These are phyloP conservation scores for Vanilla planifolia DNA, from an alignment of 106 monocot genomes.

Conservation along the genomic window DNA sequence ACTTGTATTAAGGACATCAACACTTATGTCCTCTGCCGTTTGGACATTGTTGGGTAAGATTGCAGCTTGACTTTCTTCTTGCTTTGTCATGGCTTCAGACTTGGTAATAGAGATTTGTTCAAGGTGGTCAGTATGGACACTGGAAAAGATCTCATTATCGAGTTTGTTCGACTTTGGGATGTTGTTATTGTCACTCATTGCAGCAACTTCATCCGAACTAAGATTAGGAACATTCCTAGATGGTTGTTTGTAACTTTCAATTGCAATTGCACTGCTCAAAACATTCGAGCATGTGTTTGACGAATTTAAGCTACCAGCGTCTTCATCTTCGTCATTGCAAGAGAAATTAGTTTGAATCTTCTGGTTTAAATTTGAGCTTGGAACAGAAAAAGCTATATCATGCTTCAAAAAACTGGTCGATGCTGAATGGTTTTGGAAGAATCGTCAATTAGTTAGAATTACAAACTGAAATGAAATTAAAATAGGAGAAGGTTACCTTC, in stretches of 20 bases:
- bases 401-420: constrained; percentile 5
- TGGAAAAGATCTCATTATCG: neutral
- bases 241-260: no score
- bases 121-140: neutral
- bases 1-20: neutral
- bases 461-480: neutral
- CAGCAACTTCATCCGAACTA: neutral
- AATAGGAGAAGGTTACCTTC: neutral
- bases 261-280: no score
- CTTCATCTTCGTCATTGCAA: neutral
- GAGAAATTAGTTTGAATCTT: no score
- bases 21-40: neutral
- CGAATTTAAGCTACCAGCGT: no score
- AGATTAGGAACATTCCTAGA: no score
- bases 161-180: neutral
- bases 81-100: neutral
- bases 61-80: constrained; percentile 1
- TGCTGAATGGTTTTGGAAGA: neutral
- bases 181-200: neutral
- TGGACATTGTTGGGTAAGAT: neutral
- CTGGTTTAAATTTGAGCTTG: neutral
- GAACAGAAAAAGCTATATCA: neutral
- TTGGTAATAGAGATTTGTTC: neutral
- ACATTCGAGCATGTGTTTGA: no score
- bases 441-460: neutral